Percentiles rank a stretch among this genome's conserved stretches.
Conservation (phyloP, 352 stramenopile species). For the Pythium scleroteichum region DNA sequence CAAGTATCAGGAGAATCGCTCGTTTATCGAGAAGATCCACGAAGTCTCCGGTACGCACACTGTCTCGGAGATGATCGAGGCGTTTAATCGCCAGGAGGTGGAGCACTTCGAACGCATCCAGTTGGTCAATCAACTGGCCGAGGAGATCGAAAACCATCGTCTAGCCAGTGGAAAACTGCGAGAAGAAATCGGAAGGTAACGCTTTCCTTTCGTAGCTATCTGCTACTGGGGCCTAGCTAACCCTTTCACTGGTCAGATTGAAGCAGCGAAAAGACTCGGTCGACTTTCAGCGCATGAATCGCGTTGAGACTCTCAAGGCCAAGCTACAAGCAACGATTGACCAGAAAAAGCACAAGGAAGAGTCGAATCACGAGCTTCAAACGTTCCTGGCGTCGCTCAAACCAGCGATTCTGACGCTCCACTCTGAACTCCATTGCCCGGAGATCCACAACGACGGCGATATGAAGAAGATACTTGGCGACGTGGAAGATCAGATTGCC, state of each 20-base stretch:
- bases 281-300: conserved; percentile 76
- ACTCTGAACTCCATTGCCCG: conserved; percentile 71
- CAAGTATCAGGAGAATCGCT: conserved; percentile 82
- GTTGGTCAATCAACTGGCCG: conserved; percentile 75
- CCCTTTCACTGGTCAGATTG: conserved; percentile 35
- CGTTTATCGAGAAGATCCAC: conserved; percentile 82
- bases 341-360: conserved; percentile 77
- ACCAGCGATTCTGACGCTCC: conserved; percentile 56
- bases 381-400: conserved; percentile 64
- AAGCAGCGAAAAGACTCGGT: conserved; percentile 84
- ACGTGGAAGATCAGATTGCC: conserved; percentile 79
- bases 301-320: conserved; percentile 66
- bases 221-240: too few species aligned
- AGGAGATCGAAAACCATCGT: conserved; percentile 81
- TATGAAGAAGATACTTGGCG: conserved; percentile 72
- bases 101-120: conserved; percentile 85
- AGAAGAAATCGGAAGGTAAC: conserved; percentile 80
- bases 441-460: conserved; percentile 67
- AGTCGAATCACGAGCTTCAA: conserved; percentile 69
- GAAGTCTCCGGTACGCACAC: conserved; percentile 77
- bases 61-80: conserved; percentile 82
- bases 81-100: conserved; percentile 81
- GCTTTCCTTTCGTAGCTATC: not conserved
- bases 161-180: conserved; percentile 66
- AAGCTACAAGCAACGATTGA: conserved; percentile 64